Base-by-base conservation (phyloP, 148 eudicot genomes). In the Dysphania ambrosioides region DNA sequence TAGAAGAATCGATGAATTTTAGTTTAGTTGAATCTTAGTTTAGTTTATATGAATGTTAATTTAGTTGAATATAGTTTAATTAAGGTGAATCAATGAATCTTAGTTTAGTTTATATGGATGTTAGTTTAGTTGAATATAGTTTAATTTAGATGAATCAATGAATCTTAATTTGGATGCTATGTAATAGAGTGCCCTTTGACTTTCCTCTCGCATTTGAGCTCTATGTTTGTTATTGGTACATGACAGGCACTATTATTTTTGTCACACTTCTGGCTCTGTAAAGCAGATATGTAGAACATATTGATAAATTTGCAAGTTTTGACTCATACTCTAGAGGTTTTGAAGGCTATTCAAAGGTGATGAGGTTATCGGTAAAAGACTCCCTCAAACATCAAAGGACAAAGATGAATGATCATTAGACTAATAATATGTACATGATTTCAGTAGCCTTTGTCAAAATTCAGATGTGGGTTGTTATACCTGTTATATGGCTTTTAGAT, bases 241-340 rank as follows among this genome's bases (percentile, higher is more conserved):
- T 34, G 40, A 19, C 91, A 93, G 98, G 98, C 68, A 80, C 85
- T 57, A 86, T 93, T 63, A 76, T 88, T 56, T 91, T 80, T 23
- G 74, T 89, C 23, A 91, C 94, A 56, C 19, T 93, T 57, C 97
- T 97, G 30, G 98, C 90, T 26, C 77, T 91, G 82, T 94, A 89
- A 84, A 88, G 81, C 74, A 88, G 79, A 88, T 84, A 82, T 71
- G 85, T 81, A 84, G 88, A 82, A 26, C 82, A 23, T 59, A 79
- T 91, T 44, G 91, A 88, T 78, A 85, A 81, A 27, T 79, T 80
- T 75, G 89, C 90, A 27, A 91, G 92, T 70, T 63, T n/a, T n/a
- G n/a, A n/a, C n/a, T 77, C 49, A 66, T 90, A 82, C 88, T 85
- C 75, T 78, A 40, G 74, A 81, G 85, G 59, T 82, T 91, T 74